Evolutionary conservation across 2,329 filamentous ascomycete species (phyloP).

Genomic region (Paracorniculantispora psalliotae): DNA sequence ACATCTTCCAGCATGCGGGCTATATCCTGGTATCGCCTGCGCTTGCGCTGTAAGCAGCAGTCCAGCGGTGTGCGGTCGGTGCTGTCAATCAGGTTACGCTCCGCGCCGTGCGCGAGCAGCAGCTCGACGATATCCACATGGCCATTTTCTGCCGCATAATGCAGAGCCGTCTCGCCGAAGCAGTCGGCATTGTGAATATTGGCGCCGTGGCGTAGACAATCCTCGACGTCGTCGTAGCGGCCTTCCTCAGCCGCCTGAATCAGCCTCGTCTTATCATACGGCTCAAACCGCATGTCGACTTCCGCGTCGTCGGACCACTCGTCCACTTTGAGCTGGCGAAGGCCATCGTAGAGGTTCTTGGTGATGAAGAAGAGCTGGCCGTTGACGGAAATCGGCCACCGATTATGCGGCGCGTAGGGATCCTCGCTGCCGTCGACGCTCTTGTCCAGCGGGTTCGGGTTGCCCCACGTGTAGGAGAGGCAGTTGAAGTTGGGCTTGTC

Average conservation of each 20-base stretch:
- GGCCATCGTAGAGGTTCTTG: slow-evolving; percentile 11
- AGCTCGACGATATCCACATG: slow-evolving; percentile 10
- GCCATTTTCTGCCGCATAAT: slow-evolving; percentile 11
- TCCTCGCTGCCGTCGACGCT: background rate
- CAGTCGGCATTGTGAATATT: slow-evolving; percentile 6
- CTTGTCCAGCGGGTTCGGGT: slow-evolving; percentile 9
- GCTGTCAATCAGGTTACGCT: slow-evolving; percentile 1
- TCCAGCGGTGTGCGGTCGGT: slow-evolving; percentile 10
- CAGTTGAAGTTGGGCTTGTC: slow-evolving; percentile 11
- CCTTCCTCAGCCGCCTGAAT: slow-evolving; percentile 13
- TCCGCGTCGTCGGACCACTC: background rate
- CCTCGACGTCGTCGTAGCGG: slow-evolving; percentile 4
- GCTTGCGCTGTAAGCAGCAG: slow-evolving; percentile 12
- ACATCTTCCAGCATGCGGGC: background rate
- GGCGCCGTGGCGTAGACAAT: slow-evolving; percentile 14
- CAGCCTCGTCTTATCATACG: slow-evolving; percentile 13
- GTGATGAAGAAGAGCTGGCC: slow-evolving; percentile 21
- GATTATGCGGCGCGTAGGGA: slow-evolving; percentile 8
- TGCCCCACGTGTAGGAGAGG: slow-evolving; percentile 16
- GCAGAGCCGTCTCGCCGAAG: slow-evolving; percentile 14
- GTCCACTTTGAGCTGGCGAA: slow-evolving; percentile 5
- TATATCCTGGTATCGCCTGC: slow-evolving; percentile 4
- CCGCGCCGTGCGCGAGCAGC: background rate
- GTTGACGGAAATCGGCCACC: slow-evolving; percentile 13
- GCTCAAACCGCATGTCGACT: slow-evolving; percentile 7